Percentiles rank a stretch among this genome's conserved stretches.
These are phyloP conservation scores for Cladophialophora immunda DNA, from an alignment of 2,329 filamentous ascomycete species.

Conservation along the genomic window DNA sequence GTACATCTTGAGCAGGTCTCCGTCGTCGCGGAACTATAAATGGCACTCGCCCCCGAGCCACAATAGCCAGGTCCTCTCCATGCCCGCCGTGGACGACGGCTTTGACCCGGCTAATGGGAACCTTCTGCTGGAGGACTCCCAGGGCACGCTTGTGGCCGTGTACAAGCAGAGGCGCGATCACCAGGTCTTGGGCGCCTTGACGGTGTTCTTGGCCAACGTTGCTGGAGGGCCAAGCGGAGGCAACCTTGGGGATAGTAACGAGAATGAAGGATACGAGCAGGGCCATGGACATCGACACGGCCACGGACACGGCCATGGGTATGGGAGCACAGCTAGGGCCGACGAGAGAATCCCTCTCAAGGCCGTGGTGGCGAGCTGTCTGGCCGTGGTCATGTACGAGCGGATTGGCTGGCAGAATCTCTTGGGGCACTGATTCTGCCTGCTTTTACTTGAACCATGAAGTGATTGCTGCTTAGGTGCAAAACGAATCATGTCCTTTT, in stretches of 20 bases:
- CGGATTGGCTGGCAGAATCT: constrained; percentile 30
- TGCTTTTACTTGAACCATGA: background rate
- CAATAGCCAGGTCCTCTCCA: constrained; percentile 17
- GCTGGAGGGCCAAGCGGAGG: background rate
- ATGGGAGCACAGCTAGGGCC: background rate
- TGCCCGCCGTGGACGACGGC: constrained; percentile 28
- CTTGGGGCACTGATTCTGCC: constrained; percentile 21
- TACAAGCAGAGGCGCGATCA: constrained; percentile 34
- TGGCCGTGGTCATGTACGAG: constrained; percentile 31
- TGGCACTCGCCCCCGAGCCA: constrained; percentile 19
- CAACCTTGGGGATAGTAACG: background rate
- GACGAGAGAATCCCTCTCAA: constrained; percentile 16
- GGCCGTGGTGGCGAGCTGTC: constrained; percentile 27
- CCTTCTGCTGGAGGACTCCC: constrained; percentile 23
- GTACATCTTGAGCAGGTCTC: constrained; percentile 19
- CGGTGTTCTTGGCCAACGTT: constrained; percentile 20
- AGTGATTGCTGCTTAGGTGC: too few relatives aligned
- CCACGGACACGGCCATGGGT: background rate
- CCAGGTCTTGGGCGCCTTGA: constrained; percentile 24
- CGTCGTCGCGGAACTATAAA: background rate
- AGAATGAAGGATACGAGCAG: background rate
- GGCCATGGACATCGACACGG: background rate
- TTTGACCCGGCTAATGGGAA: constrained; percentile 27
- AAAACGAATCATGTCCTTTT: too few relatives aligned
- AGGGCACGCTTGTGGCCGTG: constrained; percentile 22